Conservation (phyloP, 208 protist species). For the Acanthamoeba divionensis region DNA sequence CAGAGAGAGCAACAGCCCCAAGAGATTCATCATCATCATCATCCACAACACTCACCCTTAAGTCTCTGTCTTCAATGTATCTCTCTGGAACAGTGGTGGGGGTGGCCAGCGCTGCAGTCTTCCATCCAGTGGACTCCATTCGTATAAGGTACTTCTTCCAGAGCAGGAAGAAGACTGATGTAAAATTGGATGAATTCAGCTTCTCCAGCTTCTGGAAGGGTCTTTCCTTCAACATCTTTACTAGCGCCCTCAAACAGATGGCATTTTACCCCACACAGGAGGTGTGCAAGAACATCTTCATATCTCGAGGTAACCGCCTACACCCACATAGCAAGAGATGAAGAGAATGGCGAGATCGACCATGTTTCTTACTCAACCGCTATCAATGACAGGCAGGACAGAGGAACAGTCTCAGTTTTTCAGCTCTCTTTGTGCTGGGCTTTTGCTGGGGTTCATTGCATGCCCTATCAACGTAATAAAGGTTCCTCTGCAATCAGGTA, state of each 20-base stretch:
- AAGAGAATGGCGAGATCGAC: slow-evolving; percentile 1
- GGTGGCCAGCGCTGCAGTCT: slow-evolving; percentile 35
- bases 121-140: slow-evolving; percentile 46
- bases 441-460: background rate
- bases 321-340: background rate
- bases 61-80: too few species aligned
- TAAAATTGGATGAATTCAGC: background rate
- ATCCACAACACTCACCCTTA: too few species aligned
- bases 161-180: background rate
- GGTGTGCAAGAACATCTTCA: background rate
- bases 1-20: too few species aligned
- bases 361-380: too few species aligned
- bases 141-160: slow-evolving; percentile 55
- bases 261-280: slow-evolving; percentile 46
- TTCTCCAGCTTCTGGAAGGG: slow-evolving; percentile 46
- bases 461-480: slow-evolving; percentile 47
- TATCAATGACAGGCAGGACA: too few species aligned
- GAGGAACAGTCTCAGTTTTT: too few species aligned
- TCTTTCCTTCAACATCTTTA: slow-evolving; percentile 30
- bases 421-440: slow-evolving; percentile 1
- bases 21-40: too few species aligned
- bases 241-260: slow-evolving; percentile 44
- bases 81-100: slow-evolving; percentile 4
- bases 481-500: background rate
- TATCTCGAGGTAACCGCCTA: background rate